Percentiles rank a stretch among this genome's conserved stretches.
phyloP scores from a whole-genome alignment of 768 basidiomycete species.

The Russula dissimulans region DNA sequence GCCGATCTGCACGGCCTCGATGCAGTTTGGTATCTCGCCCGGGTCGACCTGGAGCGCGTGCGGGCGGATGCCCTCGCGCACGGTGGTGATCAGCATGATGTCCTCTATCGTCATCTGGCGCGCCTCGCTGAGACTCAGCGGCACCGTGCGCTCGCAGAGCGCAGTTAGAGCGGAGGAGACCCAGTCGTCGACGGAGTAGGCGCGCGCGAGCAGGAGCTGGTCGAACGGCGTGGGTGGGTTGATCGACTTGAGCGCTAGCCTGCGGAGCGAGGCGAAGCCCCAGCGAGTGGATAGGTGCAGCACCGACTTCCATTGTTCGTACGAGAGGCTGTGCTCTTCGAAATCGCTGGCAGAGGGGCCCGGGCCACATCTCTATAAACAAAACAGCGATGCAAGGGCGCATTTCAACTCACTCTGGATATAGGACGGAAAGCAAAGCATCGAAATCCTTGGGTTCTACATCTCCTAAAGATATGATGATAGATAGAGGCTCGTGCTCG shows the following conservation, averaged over 20 bases:
- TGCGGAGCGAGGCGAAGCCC: slow-evolving; percentile 18
- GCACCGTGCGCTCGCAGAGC: slow-evolving; percentile 12
- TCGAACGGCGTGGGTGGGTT: slow-evolving; percentile 18
- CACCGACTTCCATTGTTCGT: slow-evolving; percentile 19
- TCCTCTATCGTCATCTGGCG: slow-evolving; percentile 16
- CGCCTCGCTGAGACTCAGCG: slow-evolving; percentile 11
- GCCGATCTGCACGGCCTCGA: slow-evolving; percentile 5
- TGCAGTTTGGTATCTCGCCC: background rate
- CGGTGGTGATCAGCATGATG: slow-evolving; percentile 6
- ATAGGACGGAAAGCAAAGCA: slow-evolving; percentile 18
- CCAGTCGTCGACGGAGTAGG: slow-evolving; percentile 15
- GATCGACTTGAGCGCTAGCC: slow-evolving; percentile 13
- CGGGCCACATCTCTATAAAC: background rate
- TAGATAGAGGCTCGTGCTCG: slow-evolving; percentile 6
- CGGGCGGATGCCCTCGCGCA: slow-evolving; percentile 17
- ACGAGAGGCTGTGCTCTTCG: slow-evolving; percentile 4
- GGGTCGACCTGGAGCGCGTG: slow-evolving; percentile 4
- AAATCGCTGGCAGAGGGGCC: slow-evolving; percentile 5
- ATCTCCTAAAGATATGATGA: slow-evolving; percentile 8
- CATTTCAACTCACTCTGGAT: slow-evolving; percentile 15
- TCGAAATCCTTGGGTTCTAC: slow-evolving; percentile 16
- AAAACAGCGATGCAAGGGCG: background rate
- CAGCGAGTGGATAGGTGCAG: slow-evolving; percentile 18
- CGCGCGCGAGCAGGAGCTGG: slow-evolving; percentile 12
- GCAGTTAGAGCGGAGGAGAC: slow-evolving; percentile 8